These are phyloP conservation scores for Dryadomyces quercivorus DNA, from an alignment of 2,329 filamentous ascomycete species.

Conservation along the genomic window DNA sequence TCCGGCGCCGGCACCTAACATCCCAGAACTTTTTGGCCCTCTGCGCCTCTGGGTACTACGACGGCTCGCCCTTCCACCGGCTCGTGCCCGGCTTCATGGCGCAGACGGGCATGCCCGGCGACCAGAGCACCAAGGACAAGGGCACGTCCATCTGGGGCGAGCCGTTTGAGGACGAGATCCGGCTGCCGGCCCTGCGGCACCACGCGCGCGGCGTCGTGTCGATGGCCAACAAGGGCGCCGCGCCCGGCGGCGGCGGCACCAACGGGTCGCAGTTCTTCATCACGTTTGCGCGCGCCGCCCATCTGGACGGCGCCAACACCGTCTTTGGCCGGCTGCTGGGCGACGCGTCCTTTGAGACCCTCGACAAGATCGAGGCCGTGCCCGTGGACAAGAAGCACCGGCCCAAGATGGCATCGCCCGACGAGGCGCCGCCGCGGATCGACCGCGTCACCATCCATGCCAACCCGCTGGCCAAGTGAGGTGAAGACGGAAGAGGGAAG, in stretches of 20 bases:
- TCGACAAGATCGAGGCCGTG: conserved; percentile 59
- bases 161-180: conserved; percentile 71
- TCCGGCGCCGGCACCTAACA: background rate
- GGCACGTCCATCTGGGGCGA: conserved; percentile 63
- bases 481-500: no score
- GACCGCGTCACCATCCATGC: conserved; percentile 64
- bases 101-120: conserved; percentile 53
- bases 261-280: conserved; percentile 78
- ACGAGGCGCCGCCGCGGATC: conserved; percentile 30
- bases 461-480: conserved; percentile 54
- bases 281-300: conserved; percentile 62
- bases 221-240: conserved; percentile 62
- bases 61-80: conserved; percentile 65
- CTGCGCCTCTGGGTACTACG: conserved; percentile 68
- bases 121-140: conserved; percentile 24
- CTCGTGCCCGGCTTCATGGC: conserved; percentile 72
- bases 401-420: conserved; percentile 34
- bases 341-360: conserved; percentile 49
- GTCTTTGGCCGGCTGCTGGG: conserved; percentile 67
- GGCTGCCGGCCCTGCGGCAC: conserved; percentile 51
- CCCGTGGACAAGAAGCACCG: conserved; percentile 69
- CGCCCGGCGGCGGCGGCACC: conserved; percentile 26
- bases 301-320: conserved; percentile 75
- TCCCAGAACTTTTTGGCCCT: conserved; percentile 74
- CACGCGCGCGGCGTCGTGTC: conserved; percentile 57